Conservation (phyloP, 1,284 basidiomycete species). For the Leccinum pachyderme region DNA sequence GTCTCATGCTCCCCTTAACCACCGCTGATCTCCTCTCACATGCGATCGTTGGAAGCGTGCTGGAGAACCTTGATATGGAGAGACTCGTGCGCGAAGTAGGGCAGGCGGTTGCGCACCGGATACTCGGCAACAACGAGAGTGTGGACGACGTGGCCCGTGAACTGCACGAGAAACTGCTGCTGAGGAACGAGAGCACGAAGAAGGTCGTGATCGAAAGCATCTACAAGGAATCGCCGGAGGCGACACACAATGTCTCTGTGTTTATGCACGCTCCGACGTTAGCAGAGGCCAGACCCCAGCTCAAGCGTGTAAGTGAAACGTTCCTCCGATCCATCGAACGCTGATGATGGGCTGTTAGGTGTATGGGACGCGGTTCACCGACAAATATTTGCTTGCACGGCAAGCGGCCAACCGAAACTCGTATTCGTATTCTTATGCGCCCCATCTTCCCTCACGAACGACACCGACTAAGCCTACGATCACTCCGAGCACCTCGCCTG, state of each 20-base stretch:
- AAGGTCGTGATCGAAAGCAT: slow-evolving; percentile 96
- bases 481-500: slow-evolving; percentile 34
- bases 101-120: slow-evolving; percentile 88
- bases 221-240: slow-evolving; percentile 87
- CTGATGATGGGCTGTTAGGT: slow-evolving; percentile 49
- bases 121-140: slow-evolving; percentile 85
- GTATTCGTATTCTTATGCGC: slow-evolving; percentile 38
- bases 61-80: slow-evolving; percentile 99
- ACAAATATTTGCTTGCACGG: slow-evolving; percentile 84
- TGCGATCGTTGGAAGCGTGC: slow-evolving; percentile 94
- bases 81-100: slow-evolving; percentile 93
- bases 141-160: slow-evolving; percentile 96
- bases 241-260: slow-evolving; percentile 85
- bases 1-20: slow-evolving; percentile 93
- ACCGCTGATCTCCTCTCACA: slow-evolving; percentile 96
- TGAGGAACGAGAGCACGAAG: slow-evolving; percentile 96
- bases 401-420: slow-evolving; percentile 54
- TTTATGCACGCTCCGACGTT: slow-evolving; percentile 79
- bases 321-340: not conserved
- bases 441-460: slow-evolving; percentile 51
- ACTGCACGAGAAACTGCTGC: slow-evolving; percentile 86
- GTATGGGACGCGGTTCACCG: slow-evolving; percentile 89
- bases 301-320: slow-evolving; percentile 68
- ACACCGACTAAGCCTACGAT: slow-evolving; percentile 36
- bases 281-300: slow-evolving; percentile 71